These are phyloP conservation scores for Neurospora terricola DNA, from an alignment of 495 filamentous ascomycete species.

Conservation along the genomic window DNA sequence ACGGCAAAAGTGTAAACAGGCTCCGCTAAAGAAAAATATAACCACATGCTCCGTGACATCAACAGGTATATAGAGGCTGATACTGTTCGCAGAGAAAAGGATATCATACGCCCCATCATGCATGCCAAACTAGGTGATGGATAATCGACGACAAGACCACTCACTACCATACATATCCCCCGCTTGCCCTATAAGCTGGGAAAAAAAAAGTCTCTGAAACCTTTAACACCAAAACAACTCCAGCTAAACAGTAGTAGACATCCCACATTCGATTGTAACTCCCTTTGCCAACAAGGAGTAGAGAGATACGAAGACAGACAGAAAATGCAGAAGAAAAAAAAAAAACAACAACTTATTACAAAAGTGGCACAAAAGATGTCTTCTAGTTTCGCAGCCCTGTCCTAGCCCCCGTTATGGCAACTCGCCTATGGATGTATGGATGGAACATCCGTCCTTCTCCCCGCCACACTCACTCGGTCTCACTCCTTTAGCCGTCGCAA, in stretches of 20 bases:
- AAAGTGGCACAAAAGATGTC: neutral
- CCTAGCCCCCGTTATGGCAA: neutral
- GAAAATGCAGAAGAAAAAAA: neutral
- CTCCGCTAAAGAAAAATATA: neutral
- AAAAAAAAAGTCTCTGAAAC: neutral
- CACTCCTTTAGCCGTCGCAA: neutral
- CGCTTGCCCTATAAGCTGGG: neutral
- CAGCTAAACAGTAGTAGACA: neutral
- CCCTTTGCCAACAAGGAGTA: neutral
- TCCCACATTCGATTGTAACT: neutral
- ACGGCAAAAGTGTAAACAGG: neutral
- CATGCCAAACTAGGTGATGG: neutral
- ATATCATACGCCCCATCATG: neutral
- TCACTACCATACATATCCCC: neutral
- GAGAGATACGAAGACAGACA: neutral
- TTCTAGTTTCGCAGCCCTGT: neutral
- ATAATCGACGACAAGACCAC: neutral
- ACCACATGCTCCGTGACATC: neutral
- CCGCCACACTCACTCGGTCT: neutral
- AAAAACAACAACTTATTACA: neutral
- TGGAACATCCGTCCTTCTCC: neutral
- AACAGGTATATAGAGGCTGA: neutral
- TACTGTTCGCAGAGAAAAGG: neutral
- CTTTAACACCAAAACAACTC: neutral
- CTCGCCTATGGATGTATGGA: neutral